Conservation (phyloP, 2,329 filamentous ascomycete genomes). For the Fusarium ramigenum region DNA sequence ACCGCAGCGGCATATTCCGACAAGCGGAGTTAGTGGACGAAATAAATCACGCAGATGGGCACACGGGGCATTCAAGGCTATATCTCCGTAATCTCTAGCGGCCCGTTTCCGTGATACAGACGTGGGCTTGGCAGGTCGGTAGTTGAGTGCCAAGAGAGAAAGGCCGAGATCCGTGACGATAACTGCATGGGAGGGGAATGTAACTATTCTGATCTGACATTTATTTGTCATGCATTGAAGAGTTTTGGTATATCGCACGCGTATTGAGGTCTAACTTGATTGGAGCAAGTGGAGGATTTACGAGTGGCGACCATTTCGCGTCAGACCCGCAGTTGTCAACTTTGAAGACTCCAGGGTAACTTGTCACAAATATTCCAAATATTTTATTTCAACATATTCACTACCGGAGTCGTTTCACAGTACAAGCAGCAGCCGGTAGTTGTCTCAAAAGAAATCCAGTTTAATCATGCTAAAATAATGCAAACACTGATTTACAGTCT, state of each 20-base stretch:
- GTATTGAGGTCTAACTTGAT: background rate
- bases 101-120: background rate
- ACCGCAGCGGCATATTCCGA: background rate
- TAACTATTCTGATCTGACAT: background rate
- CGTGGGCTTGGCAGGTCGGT: background rate
- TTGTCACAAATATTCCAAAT: rapidly evolving
- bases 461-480: background rate
- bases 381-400: rapidly evolving
- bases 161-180: background rate
- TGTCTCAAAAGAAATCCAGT: background rate
- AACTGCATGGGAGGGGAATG: background rate
- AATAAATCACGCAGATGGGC: background rate
- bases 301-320: background rate
- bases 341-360: background rate
- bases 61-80: background rate
- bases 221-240: background rate
- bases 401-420: background rate
- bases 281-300: background rate
- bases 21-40: background rate
- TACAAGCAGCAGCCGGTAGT: background rate
- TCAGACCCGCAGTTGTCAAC: background rate
- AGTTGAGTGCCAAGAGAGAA: background rate
- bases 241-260: background rate
- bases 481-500: background rate
- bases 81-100: background rate